Evolutionary conservation across 208 protist species (phyloP).

Genomic region (Acanthamoeba castellanii): DNA sequence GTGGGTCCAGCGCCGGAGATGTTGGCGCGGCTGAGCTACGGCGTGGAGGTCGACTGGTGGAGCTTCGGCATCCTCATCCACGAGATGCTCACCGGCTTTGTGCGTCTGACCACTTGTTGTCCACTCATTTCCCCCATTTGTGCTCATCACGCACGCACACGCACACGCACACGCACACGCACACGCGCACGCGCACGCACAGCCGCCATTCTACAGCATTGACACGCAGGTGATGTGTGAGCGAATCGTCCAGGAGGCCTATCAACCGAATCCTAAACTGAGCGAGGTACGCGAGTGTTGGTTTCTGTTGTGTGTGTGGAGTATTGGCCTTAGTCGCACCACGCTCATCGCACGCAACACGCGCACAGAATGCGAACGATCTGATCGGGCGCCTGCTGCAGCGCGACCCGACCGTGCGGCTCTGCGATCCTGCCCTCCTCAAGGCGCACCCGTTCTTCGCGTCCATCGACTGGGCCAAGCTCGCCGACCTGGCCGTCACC

Average conservation of each 20-base stretch:
- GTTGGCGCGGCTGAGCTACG: conserved; percentile 86
- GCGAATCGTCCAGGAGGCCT: too few species aligned
- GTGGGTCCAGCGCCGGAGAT: conserved; percentile 85
- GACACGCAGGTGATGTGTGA: conserved; percentile 86
- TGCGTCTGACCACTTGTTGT: background rate
- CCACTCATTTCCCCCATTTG: background rate
- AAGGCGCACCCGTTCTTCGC: conserved; percentile 82
- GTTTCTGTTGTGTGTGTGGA: too few species aligned
- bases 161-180: too few species aligned
- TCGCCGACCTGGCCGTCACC: conserved; percentile 66
- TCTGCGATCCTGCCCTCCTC: background rate
- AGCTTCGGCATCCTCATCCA: conserved; percentile 90
- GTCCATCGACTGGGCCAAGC: conserved; percentile 85
- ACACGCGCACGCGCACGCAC: background rate
- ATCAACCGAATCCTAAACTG: too few species aligned
- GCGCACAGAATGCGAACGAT: background rate
- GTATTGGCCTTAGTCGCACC: too few species aligned
- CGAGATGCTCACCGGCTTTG: conserved; percentile 91
- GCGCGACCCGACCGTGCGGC: conserved; percentile 78
- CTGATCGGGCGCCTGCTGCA: conserved; percentile 72
- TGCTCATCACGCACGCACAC: too few species aligned
- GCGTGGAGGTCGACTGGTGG: conserved; percentile 92
- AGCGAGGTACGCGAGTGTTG: too few species aligned
- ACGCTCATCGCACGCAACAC: too few species aligned
- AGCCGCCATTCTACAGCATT: conserved; percentile 85